Percentiles rank a stretch among this genome's conserved stretches.
These are phyloP conservation scores for Paxillus rubicundulus DNA, from an alignment of 768 basidiomycete species.

Conservation along the genomic window DNA sequence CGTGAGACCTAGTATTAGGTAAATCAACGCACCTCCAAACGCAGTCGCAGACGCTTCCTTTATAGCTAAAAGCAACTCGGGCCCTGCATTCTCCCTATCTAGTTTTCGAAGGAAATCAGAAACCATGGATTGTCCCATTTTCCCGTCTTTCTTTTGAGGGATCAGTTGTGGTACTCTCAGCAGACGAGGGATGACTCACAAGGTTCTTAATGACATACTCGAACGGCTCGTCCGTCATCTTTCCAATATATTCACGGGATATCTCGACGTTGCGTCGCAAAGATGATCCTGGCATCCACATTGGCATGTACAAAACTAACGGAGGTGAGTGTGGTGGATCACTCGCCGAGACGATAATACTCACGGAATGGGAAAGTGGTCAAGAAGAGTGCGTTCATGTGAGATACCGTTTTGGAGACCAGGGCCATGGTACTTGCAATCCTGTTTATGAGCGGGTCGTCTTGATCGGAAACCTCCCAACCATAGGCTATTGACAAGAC, in stretches of 20 bases:
- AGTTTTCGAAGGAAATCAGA: background rate
- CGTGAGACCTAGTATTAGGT: background rate
- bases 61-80: background rate
- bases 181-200: background rate
- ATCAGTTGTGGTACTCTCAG: background rate
- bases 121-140: background rate
- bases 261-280: background rate
- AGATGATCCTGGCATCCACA: background rate
- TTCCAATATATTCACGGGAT: background rate
- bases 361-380: slow-evolving; percentile 6
- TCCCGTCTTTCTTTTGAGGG: background rate
- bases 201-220: background rate
- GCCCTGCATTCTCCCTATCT: background rate
- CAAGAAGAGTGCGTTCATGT: slow-evolving; percentile 1
- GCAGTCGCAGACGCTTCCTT: background rate
- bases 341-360: background rate
- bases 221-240: background rate
- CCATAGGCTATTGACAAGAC: background rate
- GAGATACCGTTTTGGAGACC: background rate
- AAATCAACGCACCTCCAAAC: background rate
- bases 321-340: background rate
- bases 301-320: background rate
- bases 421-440: background rate
- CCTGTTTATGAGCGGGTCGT: background rate
- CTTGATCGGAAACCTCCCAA: background rate